Conservation (phyloP, 2,329 filamentous ascomycete genomes). For the Pseudocercospora macadamiae region DNA sequence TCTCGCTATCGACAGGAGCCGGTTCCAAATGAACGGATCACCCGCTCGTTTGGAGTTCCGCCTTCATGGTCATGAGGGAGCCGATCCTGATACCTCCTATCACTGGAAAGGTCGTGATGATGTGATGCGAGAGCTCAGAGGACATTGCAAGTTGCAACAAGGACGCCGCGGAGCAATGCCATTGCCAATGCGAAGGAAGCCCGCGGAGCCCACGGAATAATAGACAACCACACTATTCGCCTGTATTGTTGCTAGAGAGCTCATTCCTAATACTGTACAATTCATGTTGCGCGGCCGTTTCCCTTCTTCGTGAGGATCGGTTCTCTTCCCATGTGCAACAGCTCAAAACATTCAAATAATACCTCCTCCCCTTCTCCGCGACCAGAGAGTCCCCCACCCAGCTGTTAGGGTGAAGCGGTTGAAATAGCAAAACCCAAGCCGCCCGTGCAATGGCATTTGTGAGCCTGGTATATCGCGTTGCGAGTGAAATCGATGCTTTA, state of each 20-base stretch:
- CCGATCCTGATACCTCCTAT: background rate
- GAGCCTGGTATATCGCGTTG: conserved; percentile 9
- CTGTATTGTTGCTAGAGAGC: background rate
- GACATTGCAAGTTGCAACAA: too few relatives aligned
- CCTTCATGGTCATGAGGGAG: background rate
- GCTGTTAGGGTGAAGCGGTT: background rate
- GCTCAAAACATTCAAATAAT: background rate
- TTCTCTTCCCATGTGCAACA: background rate
- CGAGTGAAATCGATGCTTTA: conserved; percentile 6
- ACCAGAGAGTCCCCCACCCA: background rate
- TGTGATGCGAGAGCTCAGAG: background rate
- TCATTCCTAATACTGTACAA: conserved; percentile 4
- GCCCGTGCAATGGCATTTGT: conserved; percentile 6
- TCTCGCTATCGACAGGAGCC: background rate
- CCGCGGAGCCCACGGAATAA: too few relatives aligned
- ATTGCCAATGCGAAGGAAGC: too few relatives aligned
- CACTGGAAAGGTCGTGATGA: background rate
- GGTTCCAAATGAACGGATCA: background rate
- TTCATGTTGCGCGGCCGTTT: conserved; percentile 2
- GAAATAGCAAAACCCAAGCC: background rate
- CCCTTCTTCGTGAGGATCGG: conserved; percentile 1
- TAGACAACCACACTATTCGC: background rate
- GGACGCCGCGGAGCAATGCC: background rate
- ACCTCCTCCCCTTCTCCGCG: background rate
- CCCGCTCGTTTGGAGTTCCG: background rate